Percentiles rank a stretch among this genome's conserved stretches.
These are phyloP conservation scores for Mucor racemosus DNA, from an alignment of 371 early-diverging fungal species.

Conservation along the genomic window DNA sequence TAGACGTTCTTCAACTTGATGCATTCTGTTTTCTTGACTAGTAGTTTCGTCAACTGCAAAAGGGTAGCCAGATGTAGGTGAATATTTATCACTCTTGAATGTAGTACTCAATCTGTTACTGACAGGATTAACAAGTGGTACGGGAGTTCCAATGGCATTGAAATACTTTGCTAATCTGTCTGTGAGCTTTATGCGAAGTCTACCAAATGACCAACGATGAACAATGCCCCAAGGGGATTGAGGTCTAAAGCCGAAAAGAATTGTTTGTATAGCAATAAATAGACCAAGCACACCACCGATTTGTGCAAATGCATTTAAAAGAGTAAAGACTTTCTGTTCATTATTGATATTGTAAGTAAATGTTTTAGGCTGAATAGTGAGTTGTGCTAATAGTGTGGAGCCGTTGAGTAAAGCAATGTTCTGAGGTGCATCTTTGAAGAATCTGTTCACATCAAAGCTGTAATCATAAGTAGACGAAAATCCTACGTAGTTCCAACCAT, in stretches of 20 bases:
- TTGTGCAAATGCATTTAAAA: conserved; percentile 34
- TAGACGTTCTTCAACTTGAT: conserved; percentile 38
- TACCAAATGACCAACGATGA: conserved; percentile 45
- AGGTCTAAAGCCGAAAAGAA: conserved; percentile 45
- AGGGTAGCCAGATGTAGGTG: background rate
- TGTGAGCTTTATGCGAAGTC: conserved; percentile 24
- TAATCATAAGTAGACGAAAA: conserved; percentile 4
- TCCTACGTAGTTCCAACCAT: conserved; percentile 26
- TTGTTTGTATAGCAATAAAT: conserved; percentile 35
- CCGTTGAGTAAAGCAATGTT: background rate
- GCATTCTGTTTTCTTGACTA: conserved; percentile 24
- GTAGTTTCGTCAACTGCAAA: background rate
- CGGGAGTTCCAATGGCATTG: conserved; percentile 23
- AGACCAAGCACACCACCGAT: conserved; percentile 42
- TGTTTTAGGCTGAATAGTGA: conserved; percentile 19
- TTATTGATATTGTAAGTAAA: conserved; percentile 9
- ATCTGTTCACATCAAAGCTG: background rate
- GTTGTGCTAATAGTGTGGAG: background rate
- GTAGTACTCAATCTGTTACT: conserved; percentile 22
- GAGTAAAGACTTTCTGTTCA: conserved; percentile 33
- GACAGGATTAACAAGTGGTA: conserved; percentile 43
- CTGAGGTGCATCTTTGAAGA: conserved; percentile 1
- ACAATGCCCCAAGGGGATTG: conserved; percentile 46
- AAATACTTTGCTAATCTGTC: conserved; percentile 28
- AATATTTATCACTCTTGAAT: background rate